Conservation (phyloP, 805 yeast species). For the Sungouiozyma intestinalis region DNA sequence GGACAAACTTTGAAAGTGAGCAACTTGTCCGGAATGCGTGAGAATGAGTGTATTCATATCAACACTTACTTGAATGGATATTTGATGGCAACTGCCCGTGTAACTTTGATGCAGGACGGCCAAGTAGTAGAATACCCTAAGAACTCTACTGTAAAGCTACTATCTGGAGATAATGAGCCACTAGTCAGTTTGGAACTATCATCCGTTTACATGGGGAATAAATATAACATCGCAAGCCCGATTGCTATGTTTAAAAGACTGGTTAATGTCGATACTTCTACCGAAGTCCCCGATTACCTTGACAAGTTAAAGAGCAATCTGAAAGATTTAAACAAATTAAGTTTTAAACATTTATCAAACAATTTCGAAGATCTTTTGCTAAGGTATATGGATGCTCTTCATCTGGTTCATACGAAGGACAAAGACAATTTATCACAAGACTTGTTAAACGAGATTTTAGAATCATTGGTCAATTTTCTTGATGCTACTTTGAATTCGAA, state of each 20-base stretch:
- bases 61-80: constrained; percentile 55
- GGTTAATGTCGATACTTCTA: constrained; percentile 21
- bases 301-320: constrained; percentile 38
- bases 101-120: constrained; percentile 39
- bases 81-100: constrained; percentile 46
- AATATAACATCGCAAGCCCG: constrained; percentile 47
- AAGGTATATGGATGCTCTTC: constrained; percentile 30
- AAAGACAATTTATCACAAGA: constrained; percentile 9
- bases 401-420: constrained; percentile 15
- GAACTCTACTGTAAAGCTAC: constrained; percentile 34
- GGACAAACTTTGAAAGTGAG: constrained; percentile 61
- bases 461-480: constrained; percentile 47
- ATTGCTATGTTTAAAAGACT: constrained; percentile 46
- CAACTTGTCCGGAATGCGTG: constrained; percentile 39
- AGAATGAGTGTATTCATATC: constrained; percentile 46
- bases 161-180: constrained; percentile 33
- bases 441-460: constrained; percentile 34
- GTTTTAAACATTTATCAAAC: constrained; percentile 44
- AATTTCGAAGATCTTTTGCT: constrained; percentile 48
- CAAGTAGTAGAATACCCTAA: constrained; percentile 39
- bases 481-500: constrained; percentile 51
- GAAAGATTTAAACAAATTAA: constrained; percentile 42
- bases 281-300: constrained; percentile 24
- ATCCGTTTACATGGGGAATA: constrained; percentile 59
- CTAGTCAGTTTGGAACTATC: constrained; percentile 43